Evolutionary conservation across 768 basidiomycete genomes (phyloP), one percentile per base, ranked within the genome.

Genomic region (Aureoboletus auriporus): DNA sequence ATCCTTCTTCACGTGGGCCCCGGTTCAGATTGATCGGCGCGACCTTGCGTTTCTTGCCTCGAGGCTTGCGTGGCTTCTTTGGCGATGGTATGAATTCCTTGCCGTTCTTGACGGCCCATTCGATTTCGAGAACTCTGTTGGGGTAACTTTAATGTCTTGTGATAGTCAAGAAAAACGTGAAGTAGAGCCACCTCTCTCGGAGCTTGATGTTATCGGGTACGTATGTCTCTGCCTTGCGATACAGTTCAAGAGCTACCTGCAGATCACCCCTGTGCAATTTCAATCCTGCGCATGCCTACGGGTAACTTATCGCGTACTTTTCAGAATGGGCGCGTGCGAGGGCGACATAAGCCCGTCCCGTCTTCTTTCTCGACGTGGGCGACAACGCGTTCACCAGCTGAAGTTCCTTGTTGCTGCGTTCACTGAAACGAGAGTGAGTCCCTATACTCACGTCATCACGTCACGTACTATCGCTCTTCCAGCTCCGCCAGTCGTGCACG

Each of bases 181-280:
- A 80, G 76, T 75, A 83, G n/a, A n/a, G 83, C 78, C 77, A 91
- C 90, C 90, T 86, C 75, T 88, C 87, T 78, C 83, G 81, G 42
- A 93, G 75, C 65, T 89, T 91, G 68, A 80, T 66, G 61, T 93
- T 92, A 49, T 89, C 85, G n/a, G 90, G 89, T 41, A 90, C 87
- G 55, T 90, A 91, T 6, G 75, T 75, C 64, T 85, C 84, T 16
- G 89, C 89, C 58, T 87, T 86, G 61, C 83, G 82, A 62, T 91
- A 93, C 13, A 92, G 76, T 46, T 89, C 85, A 34, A 93, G 75
- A 3, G 90, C 89, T 2, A 81, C 77, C 58, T 84, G 76, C n/a
- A 90, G 72, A 59, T 90, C 82, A n/a, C 85, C 86, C 72, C 88
- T 90, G 35, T 39, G 23, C 11, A 14, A n/a, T 17, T 3, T 44